Percentiles rank a stretch among this genome's conserved stretches.
These are phyloP conservation scores for Penstemon eatonii DNA, from an alignment of 257 asterid species.

Conservation along the genomic window DNA sequence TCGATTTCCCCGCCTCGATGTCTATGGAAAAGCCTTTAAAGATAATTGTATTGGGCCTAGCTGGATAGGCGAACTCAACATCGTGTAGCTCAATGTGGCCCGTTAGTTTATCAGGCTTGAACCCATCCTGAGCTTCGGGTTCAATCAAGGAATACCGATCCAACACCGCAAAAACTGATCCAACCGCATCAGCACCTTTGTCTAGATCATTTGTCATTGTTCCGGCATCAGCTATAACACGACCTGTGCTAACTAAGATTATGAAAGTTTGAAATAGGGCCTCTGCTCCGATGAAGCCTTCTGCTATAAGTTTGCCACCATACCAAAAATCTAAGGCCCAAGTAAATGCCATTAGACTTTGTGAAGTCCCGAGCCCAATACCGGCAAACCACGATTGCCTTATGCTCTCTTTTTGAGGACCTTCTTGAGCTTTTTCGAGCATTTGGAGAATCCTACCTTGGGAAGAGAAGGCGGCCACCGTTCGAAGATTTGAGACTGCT, in stretches of 20 bases:
- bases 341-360: conserved; percentile 49
- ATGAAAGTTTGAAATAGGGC: conserved; percentile 56
- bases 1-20: conserved; percentile 57
- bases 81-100: conserved; percentile 45
- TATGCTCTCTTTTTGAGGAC: conserved; percentile 43
- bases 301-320: conserved; percentile 54
- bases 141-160: conserved; percentile 50
- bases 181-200: conserved; percentile 52
- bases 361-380: conserved; percentile 56
- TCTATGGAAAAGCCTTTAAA: conserved; percentile 47
- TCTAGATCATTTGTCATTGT: conserved; percentile 65
- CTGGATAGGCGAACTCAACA: conserved; percentile 55
- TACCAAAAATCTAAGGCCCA: conserved; percentile 62
- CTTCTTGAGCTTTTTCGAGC: conserved; percentile 55
- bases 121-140: conserved; percentile 51
- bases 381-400: conserved; percentile 71
- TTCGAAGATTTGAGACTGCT: conserved; percentile 61
- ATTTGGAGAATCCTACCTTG: conserved; percentile 50
- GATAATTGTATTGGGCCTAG: conserved; percentile 45
- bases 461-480: conserved; percentile 54
- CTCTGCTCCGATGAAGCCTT: conserved; percentile 42
- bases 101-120: conserved; percentile 38
- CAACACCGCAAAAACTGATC: conserved; percentile 53
- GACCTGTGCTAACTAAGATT: conserved; percentile 62
- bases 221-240: conserved; percentile 67